phyloP scores from a whole-genome alignment of 2,329 filamentous ascomycete genomes.

The Diaporthe ilicicola region DNA sequence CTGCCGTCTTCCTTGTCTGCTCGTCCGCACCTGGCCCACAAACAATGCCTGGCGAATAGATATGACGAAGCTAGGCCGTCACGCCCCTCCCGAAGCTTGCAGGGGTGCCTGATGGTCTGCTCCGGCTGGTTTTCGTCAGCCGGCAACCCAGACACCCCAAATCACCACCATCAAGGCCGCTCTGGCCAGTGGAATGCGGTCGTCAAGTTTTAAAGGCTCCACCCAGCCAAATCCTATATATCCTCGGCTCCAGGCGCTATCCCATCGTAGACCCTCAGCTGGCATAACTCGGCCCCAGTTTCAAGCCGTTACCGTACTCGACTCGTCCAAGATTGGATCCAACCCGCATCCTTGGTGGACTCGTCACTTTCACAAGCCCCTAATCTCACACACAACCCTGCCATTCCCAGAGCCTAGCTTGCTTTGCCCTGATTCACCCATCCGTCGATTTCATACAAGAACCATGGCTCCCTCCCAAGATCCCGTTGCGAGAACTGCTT shows the following conservation, averaged over 20 bases:
- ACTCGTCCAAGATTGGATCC: slow-evolving; percentile 25
- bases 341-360: slow-evolving; percentile 37
- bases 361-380: slow-evolving; percentile 43
- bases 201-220: slow-evolving; percentile 41
- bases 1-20: slow-evolving; percentile 13
- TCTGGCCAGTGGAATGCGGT: slow-evolving; percentile 38
- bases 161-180: slow-evolving; percentile 3
- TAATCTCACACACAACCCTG: slow-evolving; percentile 42
- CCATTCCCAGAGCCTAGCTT: slow-evolving; percentile 38
- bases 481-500: slow-evolving; percentile 52
- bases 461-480: slow-evolving; percentile 42
- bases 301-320: slow-evolving; percentile 14
- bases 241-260: slow-evolving; percentile 45
- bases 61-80: slow-evolving; percentile 29
- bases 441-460: slow-evolving; percentile 40
- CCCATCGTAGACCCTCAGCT: slow-evolving; percentile 35
- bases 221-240: slow-evolving; percentile 44
- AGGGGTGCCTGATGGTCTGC: slow-evolving; percentile 27
- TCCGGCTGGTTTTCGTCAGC: slow-evolving; percentile 34
- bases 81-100: slow-evolving; percentile 29
- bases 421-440: slow-evolving; percentile 34
- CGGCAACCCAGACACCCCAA: slow-evolving; percentile 15
- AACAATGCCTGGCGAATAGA: slow-evolving; percentile 2
- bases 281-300: slow-evolving; percentile 37
- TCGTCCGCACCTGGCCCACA: not conserved